These are phyloP conservation scores for Phytopythium helicoides DNA, from an alignment of 352 stramenopile species.

Conservation along the genomic window DNA sequence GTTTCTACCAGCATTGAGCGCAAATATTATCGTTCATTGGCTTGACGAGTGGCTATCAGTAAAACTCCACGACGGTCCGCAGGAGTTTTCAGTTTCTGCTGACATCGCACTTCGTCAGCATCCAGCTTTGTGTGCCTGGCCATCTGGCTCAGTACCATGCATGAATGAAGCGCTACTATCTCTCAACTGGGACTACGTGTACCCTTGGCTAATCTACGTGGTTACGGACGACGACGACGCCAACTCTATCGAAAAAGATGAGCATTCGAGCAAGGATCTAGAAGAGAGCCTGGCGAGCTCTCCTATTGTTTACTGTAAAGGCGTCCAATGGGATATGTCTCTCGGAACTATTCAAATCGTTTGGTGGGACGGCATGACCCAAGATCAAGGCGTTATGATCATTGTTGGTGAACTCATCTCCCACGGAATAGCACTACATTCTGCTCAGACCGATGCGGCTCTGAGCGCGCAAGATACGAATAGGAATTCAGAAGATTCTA, in stretches of 20 bases:
- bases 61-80: background rate
- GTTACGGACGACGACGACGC: conserved; percentile 33
- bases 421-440: conserved; percentile 33
- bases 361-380: conserved; percentile 65
- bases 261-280: background rate
- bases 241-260: too few relatives aligned
- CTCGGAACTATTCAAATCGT: conserved; percentile 52
- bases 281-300: conserved; percentile 6
- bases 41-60: conserved; percentile 9
- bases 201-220: conserved; percentile 55
- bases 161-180: conserved; percentile 42
- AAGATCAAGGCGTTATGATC: conserved; percentile 48
- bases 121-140: conserved; percentile 2
- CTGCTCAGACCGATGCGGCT: background rate
- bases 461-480: too few relatives aligned
- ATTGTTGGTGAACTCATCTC: conserved; percentile 55
- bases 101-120: conserved; percentile 39
- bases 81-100: conserved; percentile 49
- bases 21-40: conserved; percentile 27
- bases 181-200: conserved; percentile 73
- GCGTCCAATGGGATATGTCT: conserved; percentile 65
- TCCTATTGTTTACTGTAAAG: conserved; percentile 25
- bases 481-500: background rate
- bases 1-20: conserved; percentile 19
- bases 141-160: conserved; percentile 34